Percentiles rank a stretch among this genome's conserved stretches.
Conservation (phyloP, 2,329 filamentous ascomycete species). For the Canariomyces notabilis region DNA sequence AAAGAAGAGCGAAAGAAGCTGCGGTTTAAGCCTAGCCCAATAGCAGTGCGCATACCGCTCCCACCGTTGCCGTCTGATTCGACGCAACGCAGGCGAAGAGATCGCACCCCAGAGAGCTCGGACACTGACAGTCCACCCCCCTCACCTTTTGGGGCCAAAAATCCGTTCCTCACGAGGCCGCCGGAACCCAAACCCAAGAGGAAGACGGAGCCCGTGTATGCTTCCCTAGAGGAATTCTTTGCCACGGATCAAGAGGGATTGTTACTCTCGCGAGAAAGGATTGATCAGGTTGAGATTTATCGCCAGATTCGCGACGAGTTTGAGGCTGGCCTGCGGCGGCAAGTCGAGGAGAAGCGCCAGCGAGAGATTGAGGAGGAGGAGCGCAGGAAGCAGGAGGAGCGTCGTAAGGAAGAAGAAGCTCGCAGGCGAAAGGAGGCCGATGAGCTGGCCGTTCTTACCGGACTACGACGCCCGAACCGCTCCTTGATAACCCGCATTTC, state of each 20-base stretch:
- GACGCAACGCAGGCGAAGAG: conserved; percentile 2
- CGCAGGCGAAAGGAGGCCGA: conserved; percentile 16
- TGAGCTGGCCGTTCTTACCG: conserved; percentile 18
- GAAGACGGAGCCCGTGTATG: conserved; percentile 1
- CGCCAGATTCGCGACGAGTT: conserved; percentile 18
- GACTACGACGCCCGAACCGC: conserved; percentile 26
- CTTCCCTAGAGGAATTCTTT: conserved; percentile 18
- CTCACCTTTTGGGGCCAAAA: conserved; percentile 1
- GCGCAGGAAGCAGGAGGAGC: conserved; percentile 23
- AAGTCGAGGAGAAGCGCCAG: conserved; percentile 13
- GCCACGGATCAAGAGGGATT: conserved; percentile 16
- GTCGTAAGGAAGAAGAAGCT: conserved; percentile 22
- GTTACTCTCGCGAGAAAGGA: conserved; percentile 16
- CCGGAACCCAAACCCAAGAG: background rate
- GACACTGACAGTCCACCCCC: conserved; percentile 2
- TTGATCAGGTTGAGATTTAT: conserved; percentile 18
- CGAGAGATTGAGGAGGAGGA: conserved; percentile 21
- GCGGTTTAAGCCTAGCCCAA: conserved; percentile 1
- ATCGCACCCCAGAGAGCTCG: conserved; percentile 1
- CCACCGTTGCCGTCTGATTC: conserved; percentile 8
- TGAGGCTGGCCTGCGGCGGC: conserved; percentile 4
- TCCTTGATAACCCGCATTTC: conserved; percentile 30
- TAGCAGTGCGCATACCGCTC: conserved; percentile 10
- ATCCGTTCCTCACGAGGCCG: background rate
- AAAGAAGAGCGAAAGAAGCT: conserved; percentile 6